Evolutionary conservation across 257 asterid genomes (phyloP).

Genomic region (Gentiana macrophylla): DNA sequence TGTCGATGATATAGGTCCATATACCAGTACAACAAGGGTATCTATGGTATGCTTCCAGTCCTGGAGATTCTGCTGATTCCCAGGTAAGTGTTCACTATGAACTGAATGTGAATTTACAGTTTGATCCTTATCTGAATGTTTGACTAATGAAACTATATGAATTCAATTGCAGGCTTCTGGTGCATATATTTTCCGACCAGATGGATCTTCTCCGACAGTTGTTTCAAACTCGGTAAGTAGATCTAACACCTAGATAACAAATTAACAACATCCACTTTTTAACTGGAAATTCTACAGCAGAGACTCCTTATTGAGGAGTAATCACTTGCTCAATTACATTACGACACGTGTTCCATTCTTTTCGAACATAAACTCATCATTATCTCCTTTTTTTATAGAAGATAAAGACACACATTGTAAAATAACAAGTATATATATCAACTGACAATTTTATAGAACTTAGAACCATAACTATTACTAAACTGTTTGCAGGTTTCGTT

Average conservation of each 20-base stretch:
- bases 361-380: too few species aligned
- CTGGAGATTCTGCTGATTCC: slow-evolving; percentile 33
- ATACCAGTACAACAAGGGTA: slow-evolving; percentile 74
- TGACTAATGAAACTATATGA: slow-evolving; percentile 10
- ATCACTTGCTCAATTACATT: too few species aligned
- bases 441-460: background rate
- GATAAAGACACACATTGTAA: background rate
- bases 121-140: background rate
- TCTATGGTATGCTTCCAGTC: slow-evolving; percentile 65
- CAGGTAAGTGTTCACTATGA: slow-evolving; percentile 30
- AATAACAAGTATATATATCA: too few species aligned
- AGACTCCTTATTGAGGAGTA: too few species aligned
- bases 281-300: too few species aligned
- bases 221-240: slow-evolving; percentile 60
- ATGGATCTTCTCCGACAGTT: slow-evolving; percentile 38
- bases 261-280: too few species aligned
- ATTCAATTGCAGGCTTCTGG: slow-evolving; percentile 50
- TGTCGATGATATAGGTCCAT: slow-evolving; percentile 37
- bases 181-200: slow-evolving; percentile 84
- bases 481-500: slow-evolving; percentile 42
- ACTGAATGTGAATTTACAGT: background rate
- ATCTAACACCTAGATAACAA: too few species aligned
- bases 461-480: slow-evolving; percentile 4
- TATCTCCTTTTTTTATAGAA: too few species aligned
- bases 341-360: too few species aligned